Conservation (phyloP, 2,329 filamentous ascomycete genomes). For the Sporothrix brunneoviolacea region DNA sequence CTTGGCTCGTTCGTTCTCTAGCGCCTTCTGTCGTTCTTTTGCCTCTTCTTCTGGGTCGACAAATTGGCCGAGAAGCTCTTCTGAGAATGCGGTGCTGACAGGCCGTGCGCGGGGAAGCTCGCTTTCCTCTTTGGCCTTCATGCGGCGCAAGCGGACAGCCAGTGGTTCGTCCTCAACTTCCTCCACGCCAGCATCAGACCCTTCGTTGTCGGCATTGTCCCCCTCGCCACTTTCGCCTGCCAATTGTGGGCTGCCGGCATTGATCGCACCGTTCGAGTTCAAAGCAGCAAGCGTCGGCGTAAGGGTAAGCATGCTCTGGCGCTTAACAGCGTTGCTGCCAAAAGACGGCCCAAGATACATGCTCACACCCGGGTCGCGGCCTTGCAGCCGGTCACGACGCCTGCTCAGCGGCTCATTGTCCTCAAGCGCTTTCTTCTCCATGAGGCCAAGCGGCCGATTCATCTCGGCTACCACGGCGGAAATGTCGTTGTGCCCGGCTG, state of each 20-base stretch:
- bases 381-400: constrained; percentile 68
- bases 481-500: constrained; percentile 41
- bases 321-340: constrained; percentile 26
- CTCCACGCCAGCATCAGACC: constrained; percentile 32
- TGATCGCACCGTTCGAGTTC: constrained; percentile 16
- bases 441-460: constrained; percentile 62
- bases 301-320: constrained; percentile 39
- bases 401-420: constrained; percentile 84
- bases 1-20: constrained; percentile 25
- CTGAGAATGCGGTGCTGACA: constrained; percentile 59
- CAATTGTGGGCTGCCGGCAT: neutral
- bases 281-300: constrained; percentile 21
- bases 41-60: constrained; percentile 39
- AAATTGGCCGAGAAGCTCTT: constrained; percentile 62
- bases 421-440: constrained; percentile 77
- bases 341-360: constrained; percentile 20
- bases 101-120: constrained; percentile 49
- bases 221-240: neutral
- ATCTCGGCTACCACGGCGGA: constrained; percentile 46
- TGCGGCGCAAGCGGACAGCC: constrained; percentile 55
- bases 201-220: constrained; percentile 21
- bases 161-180: constrained; percentile 61
- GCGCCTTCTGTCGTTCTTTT: constrained; percentile 29
- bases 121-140: constrained; percentile 51
- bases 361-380: constrained; percentile 39